Percentiles rank a stretch among this genome's conserved stretches.
These are phyloP conservation scores for Lactarius deliciosus DNA, from an alignment of 768 basidiomycete species.

Conservation along the genomic window DNA sequence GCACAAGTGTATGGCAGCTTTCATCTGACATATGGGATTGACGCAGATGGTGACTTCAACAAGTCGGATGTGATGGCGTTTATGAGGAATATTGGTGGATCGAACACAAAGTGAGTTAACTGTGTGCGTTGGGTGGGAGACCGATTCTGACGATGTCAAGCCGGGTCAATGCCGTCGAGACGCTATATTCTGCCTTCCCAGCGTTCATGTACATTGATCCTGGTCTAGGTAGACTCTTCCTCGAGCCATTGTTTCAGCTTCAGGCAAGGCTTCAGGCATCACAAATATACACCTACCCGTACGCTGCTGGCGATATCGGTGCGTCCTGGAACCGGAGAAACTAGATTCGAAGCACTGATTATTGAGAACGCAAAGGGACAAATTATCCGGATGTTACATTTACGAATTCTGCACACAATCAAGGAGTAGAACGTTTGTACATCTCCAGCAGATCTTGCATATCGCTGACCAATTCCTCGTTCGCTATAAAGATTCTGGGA, in stretches of 20 bases:
- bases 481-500: constrained; percentile 33
- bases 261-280: constrained; percentile 24
- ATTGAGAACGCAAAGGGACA: not conserved
- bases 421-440: constrained; percentile 22
- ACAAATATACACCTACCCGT: constrained; percentile 23
- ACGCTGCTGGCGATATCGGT: constrained; percentile 31
- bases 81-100: constrained; percentile 38
- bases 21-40: constrained; percentile 56
- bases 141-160: constrained; percentile 5
- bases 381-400: constrained; percentile 9
- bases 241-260: constrained; percentile 31
- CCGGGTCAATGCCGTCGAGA: constrained; percentile 52
- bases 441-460: not conserved
- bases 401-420: not conserved
- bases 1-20: constrained; percentile 54
- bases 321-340: not conserved
- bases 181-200: constrained; percentile 51
- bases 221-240: constrained; percentile 39
- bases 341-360: not conserved
- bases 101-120: not conserved
- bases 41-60: constrained; percentile 46
- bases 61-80: constrained; percentile 52
- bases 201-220: constrained; percentile 56
- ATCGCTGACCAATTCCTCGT: not conserved
- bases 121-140: no score